Evolutionary conservation across 78 protist species (phyloP).

Genomic region (Parvularia atlantis): DNA sequence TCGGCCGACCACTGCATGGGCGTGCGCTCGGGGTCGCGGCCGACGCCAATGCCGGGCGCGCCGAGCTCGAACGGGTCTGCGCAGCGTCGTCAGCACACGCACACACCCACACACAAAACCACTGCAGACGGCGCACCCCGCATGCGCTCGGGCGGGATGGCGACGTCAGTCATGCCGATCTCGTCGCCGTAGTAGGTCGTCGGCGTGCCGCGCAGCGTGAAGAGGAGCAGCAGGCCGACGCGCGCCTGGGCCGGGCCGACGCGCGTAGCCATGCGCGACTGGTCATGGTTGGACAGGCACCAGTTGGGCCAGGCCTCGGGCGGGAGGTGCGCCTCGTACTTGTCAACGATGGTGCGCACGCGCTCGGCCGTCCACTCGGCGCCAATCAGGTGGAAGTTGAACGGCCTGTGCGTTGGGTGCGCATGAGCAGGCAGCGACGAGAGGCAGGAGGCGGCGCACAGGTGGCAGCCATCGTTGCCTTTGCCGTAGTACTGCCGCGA

Average conservation of each 20-base stretch:
- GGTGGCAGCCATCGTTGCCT: conserved; percentile 7
- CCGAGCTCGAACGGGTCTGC: too few relatives aligned
- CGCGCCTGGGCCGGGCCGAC: neutral
- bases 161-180: neutral
- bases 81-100: too few relatives aligned
- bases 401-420: conserved; percentile 2
- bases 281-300: neutral
- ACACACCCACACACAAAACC: neutral
- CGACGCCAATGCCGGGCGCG: neutral
- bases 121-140: too few relatives aligned
- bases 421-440: too few relatives aligned
- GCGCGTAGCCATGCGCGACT: conserved; percentile 1
- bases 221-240: neutral
- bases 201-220: conserved; percentile 19
- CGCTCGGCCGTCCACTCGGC: neutral
- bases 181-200: conserved; percentile 10
- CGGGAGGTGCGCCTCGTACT: too few relatives aligned
- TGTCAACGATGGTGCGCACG: too few relatives aligned
- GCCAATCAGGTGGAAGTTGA: neutral
- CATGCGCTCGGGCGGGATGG: neutral
- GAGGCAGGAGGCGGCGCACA: too few relatives aligned
- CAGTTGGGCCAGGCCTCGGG: neutral
- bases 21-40: conserved; percentile 19
- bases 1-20: conserved; percentile 10
- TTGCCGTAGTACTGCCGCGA: conserved; percentile 2